A percentile compares a stretch with the other conserved stretches of the same genome.
phyloP scores from a whole-genome alignment of 1,139 yeast species.

The Candida gigantensis region DNA sequence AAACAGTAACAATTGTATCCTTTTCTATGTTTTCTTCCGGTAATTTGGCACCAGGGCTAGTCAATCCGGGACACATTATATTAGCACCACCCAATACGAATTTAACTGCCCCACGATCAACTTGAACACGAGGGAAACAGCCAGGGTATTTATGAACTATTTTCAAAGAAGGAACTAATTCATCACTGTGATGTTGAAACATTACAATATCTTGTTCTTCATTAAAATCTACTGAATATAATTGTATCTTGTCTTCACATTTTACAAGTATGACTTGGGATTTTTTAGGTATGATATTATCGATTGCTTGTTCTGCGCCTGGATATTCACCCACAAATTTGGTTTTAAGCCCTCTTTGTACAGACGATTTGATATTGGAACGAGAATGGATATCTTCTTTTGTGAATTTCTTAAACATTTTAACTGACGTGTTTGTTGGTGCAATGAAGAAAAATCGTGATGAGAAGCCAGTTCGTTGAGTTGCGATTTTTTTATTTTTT shows the following conservation, averaged over 20 bases:
- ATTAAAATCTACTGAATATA: conserved; percentile 52
- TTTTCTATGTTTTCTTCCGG: conserved; percentile 70
- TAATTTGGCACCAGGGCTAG: conserved; percentile 83
- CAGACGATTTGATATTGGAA: conserved; percentile 89
- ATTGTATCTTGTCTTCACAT: conserved; percentile 85
- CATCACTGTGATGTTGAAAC: conserved; percentile 78
- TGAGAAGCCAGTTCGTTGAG: not conserved
- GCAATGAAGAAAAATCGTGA: not conserved
- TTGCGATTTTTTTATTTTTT: not conserved
- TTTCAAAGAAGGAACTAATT: conserved; percentile 72
- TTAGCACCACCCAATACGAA: conserved; percentile 93
- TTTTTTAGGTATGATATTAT: conserved; percentile 86
- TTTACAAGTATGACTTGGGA: conserved; percentile 80
- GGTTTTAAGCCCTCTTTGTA: conserved; percentile 78
- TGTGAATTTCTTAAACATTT: conserved; percentile 69
- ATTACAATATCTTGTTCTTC: conserved; percentile 47
- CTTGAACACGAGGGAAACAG: conserved; percentile 83
- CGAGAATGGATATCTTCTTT: conserved; percentile 88
- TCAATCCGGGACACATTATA: conserved; percentile 96
- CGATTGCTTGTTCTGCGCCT: conserved; percentile 69
- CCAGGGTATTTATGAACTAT: conserved; percentile 82
- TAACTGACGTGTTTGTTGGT: conserved; percentile 1
- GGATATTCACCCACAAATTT: conserved; percentile 76
- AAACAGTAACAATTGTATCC: conserved; percentile 74
- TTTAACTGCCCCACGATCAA: conserved; percentile 95